Percentiles rank a stretch among this genome's conserved stretches.
phyloP scores from a whole-genome alignment of 225 moss, liverwort and hornwort species.

The Antitrichia curtipendula region DNA sequence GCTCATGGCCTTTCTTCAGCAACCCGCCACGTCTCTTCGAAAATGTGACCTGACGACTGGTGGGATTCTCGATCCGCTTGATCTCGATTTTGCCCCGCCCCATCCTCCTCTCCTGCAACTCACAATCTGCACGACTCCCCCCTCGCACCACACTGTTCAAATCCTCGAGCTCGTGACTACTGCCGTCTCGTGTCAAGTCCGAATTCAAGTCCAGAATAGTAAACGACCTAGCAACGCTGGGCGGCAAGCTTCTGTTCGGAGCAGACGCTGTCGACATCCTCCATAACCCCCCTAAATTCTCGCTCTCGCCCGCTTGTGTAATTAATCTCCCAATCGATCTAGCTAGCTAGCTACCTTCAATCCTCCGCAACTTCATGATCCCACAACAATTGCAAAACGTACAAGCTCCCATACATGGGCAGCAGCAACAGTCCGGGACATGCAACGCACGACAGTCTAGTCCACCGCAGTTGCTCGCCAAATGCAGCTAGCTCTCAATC shows the following conservation, averaged over 20 bases:
- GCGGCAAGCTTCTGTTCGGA: slow-evolving; percentile 1
- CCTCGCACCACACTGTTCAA: slow-evolving; percentile 3
- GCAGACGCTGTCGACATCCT: slow-evolving; percentile 38
- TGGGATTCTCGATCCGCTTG: slow-evolving; percentile 48
- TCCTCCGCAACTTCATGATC: neutral
- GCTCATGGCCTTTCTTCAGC: slow-evolving; percentile 47
- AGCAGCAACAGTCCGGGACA: neutral
- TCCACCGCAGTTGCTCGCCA: neutral
- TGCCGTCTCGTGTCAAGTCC: neutral
- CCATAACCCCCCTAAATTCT: slow-evolving; percentile 9
- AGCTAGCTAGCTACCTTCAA: neutral
- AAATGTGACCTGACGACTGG: slow-evolving; percentile 45
- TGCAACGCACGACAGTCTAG: neutral
- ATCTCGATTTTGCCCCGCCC: slow-evolving; percentile 50
- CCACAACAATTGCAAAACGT: neutral
- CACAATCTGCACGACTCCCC: neutral
- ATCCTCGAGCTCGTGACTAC: neutral
- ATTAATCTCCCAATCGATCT: neutral
- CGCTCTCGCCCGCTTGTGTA: neutral
- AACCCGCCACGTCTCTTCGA: slow-evolving; percentile 38
- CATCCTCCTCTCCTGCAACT: slow-evolving; percentile 4
- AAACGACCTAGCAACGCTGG: neutral
- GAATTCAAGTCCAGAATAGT: neutral
- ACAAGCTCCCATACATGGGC: neutral
- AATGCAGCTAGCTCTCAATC: neutral